phyloP scores from a whole-genome alignment of 345 rosid species.

The Kandelia obovata region DNA sequence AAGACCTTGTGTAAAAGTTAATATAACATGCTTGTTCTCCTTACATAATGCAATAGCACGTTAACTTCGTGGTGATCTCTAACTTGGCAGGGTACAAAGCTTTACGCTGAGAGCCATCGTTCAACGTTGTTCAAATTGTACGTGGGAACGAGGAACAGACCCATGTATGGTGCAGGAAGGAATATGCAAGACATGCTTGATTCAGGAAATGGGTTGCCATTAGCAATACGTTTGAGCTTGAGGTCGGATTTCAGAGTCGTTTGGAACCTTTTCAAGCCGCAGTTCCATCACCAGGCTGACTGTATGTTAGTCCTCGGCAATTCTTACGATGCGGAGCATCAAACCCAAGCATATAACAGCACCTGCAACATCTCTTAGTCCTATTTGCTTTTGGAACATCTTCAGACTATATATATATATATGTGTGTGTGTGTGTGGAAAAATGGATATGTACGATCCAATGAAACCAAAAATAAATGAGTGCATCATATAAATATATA shows the following conservation, averaged over 20 bases:
- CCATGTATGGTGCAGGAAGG: constrained; percentile 86
- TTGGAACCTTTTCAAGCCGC: constrained; percentile 53
- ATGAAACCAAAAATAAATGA: no score
- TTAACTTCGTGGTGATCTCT: background rate
- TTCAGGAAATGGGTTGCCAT: constrained; percentile 61
- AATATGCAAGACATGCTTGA: constrained; percentile 73
- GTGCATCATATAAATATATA: no score
- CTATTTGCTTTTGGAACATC: no score
- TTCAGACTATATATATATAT: no score
- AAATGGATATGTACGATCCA: no score
- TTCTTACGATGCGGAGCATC: constrained; percentile 33
- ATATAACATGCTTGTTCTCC: background rate
- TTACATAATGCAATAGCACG: background rate
- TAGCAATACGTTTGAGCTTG: constrained; percentile 39
- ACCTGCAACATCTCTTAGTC: constrained; percentile 24
- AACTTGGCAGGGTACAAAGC: constrained; percentile 41
- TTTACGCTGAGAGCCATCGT: constrained; percentile 46
- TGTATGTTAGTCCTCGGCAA: constrained; percentile 46
- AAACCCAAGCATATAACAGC: constrained; percentile 37
- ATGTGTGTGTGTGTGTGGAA: no score
- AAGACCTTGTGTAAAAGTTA: no score
- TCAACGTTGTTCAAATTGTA: constrained; percentile 37
- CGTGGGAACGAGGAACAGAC: constrained; percentile 57
- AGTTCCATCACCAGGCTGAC: constrained; percentile 44
- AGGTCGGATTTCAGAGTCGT: constrained; percentile 50